A percentile compares a stretch with the other conserved stretches of the same genome.
Conservation (phyloP, 495 filamentous ascomycete species). For the Trichoderma erinaceum region DNA sequence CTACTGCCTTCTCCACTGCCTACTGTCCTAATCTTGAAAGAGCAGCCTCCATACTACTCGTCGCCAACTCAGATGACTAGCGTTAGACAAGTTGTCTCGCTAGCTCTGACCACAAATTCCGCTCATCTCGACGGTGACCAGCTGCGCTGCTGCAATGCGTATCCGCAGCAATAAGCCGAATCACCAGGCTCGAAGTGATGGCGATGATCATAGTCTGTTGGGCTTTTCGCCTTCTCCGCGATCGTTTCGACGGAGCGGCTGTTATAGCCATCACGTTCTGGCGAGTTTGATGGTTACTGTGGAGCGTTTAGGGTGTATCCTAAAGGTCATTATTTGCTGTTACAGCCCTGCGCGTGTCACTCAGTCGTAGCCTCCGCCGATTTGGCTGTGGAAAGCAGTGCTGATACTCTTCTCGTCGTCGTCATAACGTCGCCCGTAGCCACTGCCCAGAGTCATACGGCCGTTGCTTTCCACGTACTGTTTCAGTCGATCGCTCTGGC, state of each 20-base stretch:
- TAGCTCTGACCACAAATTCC: neutral
- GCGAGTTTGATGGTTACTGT: neutral
- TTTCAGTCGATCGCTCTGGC: conserved; percentile 58
- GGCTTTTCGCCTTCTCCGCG: neutral
- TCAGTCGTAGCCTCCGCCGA: conserved; percentile 91
- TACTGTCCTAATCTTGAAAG: neutral
- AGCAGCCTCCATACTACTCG: neutral
- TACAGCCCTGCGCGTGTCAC: conserved; percentile 18
- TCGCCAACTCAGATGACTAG: neutral
- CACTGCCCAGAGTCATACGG: conserved; percentile 54
- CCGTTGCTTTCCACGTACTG: conserved; percentile 83
- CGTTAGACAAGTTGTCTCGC: neutral
- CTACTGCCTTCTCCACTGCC: neutral
- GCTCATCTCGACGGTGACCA: neutral
- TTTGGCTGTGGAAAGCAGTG: conserved; percentile 91
- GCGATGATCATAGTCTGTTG: neutral
- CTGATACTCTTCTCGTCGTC: conserved; percentile 94
- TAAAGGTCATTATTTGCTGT: neutral
- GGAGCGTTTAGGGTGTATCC: neutral
- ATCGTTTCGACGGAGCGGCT: conserved; percentile 5
- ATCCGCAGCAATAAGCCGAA: neutral
- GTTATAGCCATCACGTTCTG: conserved; percentile 3
- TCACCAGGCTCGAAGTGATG: neutral
- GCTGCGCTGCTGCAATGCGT: neutral
- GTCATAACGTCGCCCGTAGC: conserved; percentile 76